Evolutionary conservation across 257 asterid species (phyloP).

Genomic region (Buddleja alternifolia): DNA sequence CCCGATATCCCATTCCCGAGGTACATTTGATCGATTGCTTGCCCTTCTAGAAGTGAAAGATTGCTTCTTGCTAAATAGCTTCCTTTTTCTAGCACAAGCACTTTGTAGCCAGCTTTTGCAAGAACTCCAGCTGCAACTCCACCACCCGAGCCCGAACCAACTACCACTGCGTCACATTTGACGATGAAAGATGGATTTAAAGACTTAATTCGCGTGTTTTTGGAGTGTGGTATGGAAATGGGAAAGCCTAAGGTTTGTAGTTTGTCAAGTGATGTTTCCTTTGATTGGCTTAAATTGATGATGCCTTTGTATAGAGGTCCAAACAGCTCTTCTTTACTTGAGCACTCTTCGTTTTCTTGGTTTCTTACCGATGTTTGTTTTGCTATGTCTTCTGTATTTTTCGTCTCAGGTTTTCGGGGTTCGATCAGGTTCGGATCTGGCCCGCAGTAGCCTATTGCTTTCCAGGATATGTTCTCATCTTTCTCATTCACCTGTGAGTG

Average conservation of each 20-base stretch:
- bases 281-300: slow-evolving; percentile 42
- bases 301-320: slow-evolving; percentile 52
- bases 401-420: slow-evolving; percentile 3
- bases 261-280: slow-evolving; percentile 26
- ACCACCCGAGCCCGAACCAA: slow-evolving; percentile 96
- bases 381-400: slow-evolving; percentile 20
- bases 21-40: slow-evolving; percentile 79
- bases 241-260: slow-evolving; percentile 51
- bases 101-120: slow-evolving; percentile 80
- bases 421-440: slow-evolving; percentile 55
- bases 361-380: slow-evolving; percentile 15
- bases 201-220: slow-evolving; percentile 8
- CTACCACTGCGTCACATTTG: slow-evolving; percentile 75
- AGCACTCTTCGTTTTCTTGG: slow-evolving; percentile 24
- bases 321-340: slow-evolving; percentile 31
- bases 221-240: slow-evolving; percentile 30
- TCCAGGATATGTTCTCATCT: slow-evolving; percentile 66
- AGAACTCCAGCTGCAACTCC: slow-evolving; percentile 86
- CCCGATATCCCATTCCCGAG: slow-evolving; percentile 58
- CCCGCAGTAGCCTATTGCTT: slow-evolving; percentile 79
- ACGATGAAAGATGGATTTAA: slow-evolving; percentile 41
- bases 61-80: slow-evolving; percentile 51
- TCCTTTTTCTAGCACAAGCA: slow-evolving; percentile 81
- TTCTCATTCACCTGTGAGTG: slow-evolving; percentile 51
- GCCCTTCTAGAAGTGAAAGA: slow-evolving; percentile 72